Base-by-base conservation (phyloP, 2,329 filamentous ascomycete species). In the Scedosporium apiospermum region DNA sequence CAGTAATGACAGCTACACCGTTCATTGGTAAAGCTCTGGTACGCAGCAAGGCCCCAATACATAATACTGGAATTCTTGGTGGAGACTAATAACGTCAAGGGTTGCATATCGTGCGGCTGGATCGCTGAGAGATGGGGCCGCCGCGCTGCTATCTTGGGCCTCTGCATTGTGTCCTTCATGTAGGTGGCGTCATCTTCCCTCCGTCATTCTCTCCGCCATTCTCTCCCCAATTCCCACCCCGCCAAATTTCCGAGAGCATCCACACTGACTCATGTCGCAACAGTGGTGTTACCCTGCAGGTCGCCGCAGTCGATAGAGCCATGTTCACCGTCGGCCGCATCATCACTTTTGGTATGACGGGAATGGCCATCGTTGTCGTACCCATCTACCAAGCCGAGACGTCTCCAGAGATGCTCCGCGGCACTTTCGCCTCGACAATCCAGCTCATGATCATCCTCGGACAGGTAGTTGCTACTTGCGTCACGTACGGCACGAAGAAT, bases 271-370 rank as follows among this genome's bases (percentile, higher is more conserved):
- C 26, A 49, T 4, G 12, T 41, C 6, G 21, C 10, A 18, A 53
- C 58, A 69, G 67, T 44, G 71, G 71, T 7, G 71, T 71, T 30
- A 61, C 66, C 2, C 67, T 73, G 0, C 71, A 73, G 53, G 70
- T 67, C 3, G 62, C 69, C 1, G 71, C 71, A n/a, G 65, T 63
- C 5, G 67, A 69, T 1, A 66, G 68, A 4, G 69, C 69, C 4
- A 69, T 71, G 55, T 73, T 73, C 63, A 72, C 69, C 1, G 61
- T 70, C 12, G 71, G 71, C 14, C 67, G 71, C 51, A 57, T 73
- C 63, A 66, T 73, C 55, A 67, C 61, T 57, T 72, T 68, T 59
- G 68, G 61, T 27, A 73, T 72, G 69, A 73, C 71, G 1, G 71
- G 71, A 46, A 70, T 73, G 65, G 27, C 27, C 27, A 30, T 30